These are phyloP conservation scores for Biscogniauxia sp. DNA, from an alignment of 2,329 filamentous ascomycete species.

Conservation along the genomic window DNA sequence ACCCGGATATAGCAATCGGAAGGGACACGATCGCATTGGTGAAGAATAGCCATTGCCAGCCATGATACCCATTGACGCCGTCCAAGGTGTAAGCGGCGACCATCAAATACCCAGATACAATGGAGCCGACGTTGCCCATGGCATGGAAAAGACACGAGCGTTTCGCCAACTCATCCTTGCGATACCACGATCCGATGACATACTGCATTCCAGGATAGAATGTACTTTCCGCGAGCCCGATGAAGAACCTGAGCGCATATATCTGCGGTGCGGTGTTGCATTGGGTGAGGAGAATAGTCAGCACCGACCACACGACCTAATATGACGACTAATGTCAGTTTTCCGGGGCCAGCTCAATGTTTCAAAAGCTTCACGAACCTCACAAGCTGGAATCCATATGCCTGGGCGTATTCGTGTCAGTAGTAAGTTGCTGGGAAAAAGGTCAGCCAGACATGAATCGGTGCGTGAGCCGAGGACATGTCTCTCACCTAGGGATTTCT, in stretches of 20 bases:
- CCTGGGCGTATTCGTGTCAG: not conserved
- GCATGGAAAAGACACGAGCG: conserved; percentile 47
- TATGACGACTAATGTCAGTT: not conserved
- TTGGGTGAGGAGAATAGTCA: conserved; percentile 8
- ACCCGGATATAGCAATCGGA: conserved; percentile 53
- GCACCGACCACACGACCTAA: not conserved
- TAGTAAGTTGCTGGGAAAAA: not conserved
- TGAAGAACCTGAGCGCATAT: conserved; percentile 28
- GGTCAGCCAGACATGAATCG: conserved; percentile 1
- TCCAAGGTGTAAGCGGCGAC: conserved; percentile 49
- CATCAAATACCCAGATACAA: conserved; percentile 51
- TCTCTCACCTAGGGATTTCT: conserved; percentile 15
- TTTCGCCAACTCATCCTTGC: conserved; percentile 38
- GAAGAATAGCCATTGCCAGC: conserved; percentile 45
- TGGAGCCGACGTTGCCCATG: conserved; percentile 44
- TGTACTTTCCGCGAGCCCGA: conserved; percentile 25
- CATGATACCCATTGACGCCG: conserved; percentile 42
- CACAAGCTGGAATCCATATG: not conserved
- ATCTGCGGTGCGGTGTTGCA: conserved; percentile 22
- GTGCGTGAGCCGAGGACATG: conserved; percentile 13
- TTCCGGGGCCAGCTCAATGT: not conserved
- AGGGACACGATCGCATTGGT: conserved; percentile 57
- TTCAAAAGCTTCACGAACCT: not conserved
- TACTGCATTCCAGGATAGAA: conserved; percentile 20
- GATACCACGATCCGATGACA: conserved; percentile 32